phyloP scores from a whole-genome alignment of 129 eudicot genomes.

The Glebionis coronaria region DNA sequence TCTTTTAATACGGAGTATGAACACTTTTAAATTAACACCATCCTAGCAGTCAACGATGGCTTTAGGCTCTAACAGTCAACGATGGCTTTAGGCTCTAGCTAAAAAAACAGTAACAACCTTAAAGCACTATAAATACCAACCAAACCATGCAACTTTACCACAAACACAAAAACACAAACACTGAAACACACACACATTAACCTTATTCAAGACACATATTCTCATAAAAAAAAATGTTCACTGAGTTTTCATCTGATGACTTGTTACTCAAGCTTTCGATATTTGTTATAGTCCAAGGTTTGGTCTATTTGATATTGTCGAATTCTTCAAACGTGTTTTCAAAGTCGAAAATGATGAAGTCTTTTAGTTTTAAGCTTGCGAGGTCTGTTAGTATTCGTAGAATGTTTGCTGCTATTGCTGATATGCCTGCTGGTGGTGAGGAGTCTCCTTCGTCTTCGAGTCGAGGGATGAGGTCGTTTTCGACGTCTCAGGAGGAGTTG shows the following conservation, averaged over 20 bases:
- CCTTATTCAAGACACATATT: background rate
- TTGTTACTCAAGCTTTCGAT: constrained; percentile 36
- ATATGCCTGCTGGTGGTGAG: constrained; percentile 42
- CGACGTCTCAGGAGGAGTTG: constrained; percentile 18
- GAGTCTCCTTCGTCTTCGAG: constrained; percentile 34
- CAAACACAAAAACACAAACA: too few species aligned
- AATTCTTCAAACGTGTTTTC: constrained; percentile 50
- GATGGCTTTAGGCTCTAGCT: too few species aligned
- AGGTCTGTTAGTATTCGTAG: constrained; percentile 42
- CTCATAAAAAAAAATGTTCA: background rate
- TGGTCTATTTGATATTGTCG: constrained; percentile 43
- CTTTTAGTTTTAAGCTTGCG: constrained; percentile 52
- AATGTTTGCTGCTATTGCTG: constrained; percentile 41
- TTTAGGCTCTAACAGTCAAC: too few species aligned
- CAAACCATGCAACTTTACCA: too few species aligned
- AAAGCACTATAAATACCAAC: too few species aligned
- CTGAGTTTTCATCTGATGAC: background rate
- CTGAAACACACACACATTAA: too few species aligned
- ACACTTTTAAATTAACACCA: too few species aligned
- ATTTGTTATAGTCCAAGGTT: constrained; percentile 51
- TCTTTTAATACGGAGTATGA: too few species aligned
- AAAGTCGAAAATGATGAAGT: constrained; percentile 31
- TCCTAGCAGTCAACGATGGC: too few species aligned
- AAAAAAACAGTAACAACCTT: too few species aligned
- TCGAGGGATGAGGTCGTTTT: constrained; percentile 14